Evolutionary conservation across 805 yeast species (phyloP).

Genomic region (Metschnikowia proteae): DNA sequence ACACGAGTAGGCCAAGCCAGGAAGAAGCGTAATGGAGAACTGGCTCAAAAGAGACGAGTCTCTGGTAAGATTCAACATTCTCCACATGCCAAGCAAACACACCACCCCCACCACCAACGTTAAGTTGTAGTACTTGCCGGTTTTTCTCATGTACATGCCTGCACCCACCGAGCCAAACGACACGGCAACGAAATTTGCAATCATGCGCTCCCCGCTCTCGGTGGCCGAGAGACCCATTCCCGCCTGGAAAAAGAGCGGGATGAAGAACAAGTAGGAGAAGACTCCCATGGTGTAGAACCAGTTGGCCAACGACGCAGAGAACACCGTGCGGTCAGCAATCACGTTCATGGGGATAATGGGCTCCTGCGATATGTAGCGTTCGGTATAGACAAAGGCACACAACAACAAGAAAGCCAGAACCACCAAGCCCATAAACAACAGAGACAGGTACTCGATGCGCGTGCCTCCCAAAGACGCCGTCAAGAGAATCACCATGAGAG

Average conservation of each 20-base stretch:
- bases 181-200: conserved; percentile 68
- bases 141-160: conserved; percentile 62
- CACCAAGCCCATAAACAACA: conserved; percentile 34
- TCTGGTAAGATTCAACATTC: conserved; percentile 31
- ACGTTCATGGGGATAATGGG: conserved; percentile 68
- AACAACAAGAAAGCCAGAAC: conserved; percentile 32
- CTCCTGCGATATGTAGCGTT: conserved; percentile 48
- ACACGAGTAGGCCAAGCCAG: conserved; percentile 65
- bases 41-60: conserved; percentile 35
- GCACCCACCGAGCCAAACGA: conserved; percentile 63
- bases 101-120: conserved; percentile 40
- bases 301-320: conserved; percentile 62
- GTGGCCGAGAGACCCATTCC: conserved; percentile 52
- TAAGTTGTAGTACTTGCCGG: conserved; percentile 60
- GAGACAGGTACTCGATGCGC: conserved; percentile 45
- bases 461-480: conserved; percentile 67
- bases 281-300: conserved; percentile 70
- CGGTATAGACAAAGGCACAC: conserved; percentile 48
- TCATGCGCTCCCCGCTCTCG: conserved; percentile 52
- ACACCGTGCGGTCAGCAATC: conserved; percentile 54
- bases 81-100: conserved; percentile 45
- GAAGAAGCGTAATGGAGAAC: conserved; percentile 43
- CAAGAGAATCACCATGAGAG: conserved; percentile 56
- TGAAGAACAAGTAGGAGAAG: conserved; percentile 60
- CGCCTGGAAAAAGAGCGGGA: conserved; percentile 64